These are phyloP conservation scores for Populus pruinosa DNA, from an alignment of 345 rosid species.

Conservation along the genomic window DNA sequence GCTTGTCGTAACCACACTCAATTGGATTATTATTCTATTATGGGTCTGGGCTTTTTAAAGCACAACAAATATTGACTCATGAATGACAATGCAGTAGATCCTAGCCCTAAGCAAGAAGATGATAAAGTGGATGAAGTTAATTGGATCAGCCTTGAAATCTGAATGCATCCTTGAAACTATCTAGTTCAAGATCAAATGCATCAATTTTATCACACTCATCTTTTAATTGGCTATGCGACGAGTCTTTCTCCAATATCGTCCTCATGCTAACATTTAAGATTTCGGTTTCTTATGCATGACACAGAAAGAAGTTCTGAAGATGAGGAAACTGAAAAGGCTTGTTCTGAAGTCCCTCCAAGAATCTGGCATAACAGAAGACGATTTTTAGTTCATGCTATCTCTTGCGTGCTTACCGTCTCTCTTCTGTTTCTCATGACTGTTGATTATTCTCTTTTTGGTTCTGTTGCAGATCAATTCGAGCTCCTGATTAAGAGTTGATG, in stretches of 20 bases:
- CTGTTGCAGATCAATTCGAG: slow-evolving; percentile 57
- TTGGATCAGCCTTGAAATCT: slow-evolving; percentile 56
- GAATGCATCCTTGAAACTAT: slow-evolving; percentile 36
- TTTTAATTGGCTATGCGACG: not conserved
- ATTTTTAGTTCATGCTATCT: slow-evolving; percentile 1
- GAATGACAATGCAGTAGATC: slow-evolving; percentile 12
- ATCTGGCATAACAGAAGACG: slow-evolving; percentile 40
- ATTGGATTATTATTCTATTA: too few species aligned
- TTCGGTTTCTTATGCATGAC: slow-evolving; percentile 8
- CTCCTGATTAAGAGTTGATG: slow-evolving; percentile 52
- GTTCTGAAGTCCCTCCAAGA: slow-evolving; percentile 52
- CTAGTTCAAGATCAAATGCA: not conserved
- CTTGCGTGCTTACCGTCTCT: not conserved
- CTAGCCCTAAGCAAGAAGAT: slow-evolving; percentile 25
- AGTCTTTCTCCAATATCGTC: not conserved
- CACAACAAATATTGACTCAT: too few species aligned
- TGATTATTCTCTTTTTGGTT: not conserved
- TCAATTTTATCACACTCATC: not conserved
- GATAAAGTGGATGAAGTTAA: slow-evolving; percentile 81
- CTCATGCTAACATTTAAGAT: not conserved
- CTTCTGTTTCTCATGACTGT: not conserved
- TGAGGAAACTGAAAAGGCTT: slow-evolving; percentile 61
- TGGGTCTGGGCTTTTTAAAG: too few species aligned
- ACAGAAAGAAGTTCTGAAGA: slow-evolving; percentile 62
- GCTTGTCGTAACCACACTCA: too few species aligned